Evolutionary conservation across 2,329 filamentous ascomycete species (phyloP).

Genomic region (Alternaria alternata): DNA sequence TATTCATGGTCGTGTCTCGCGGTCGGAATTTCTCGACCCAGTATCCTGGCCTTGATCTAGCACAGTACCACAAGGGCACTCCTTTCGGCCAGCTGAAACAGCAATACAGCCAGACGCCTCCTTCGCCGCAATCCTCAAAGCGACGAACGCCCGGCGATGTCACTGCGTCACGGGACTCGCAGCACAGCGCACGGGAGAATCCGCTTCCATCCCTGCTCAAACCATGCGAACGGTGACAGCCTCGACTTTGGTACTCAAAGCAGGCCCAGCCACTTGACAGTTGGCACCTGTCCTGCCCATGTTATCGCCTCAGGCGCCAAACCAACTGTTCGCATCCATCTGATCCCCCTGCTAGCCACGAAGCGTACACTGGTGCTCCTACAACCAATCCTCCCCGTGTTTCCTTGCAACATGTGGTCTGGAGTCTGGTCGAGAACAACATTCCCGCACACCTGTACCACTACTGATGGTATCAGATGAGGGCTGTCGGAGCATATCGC

Average conservation of each 20-base stretch:
- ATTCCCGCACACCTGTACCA: constrained; percentile 36
- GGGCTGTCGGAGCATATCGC: constrained; percentile 18
- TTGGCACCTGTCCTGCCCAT: constrained; percentile 23
- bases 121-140: constrained; percentile 20
- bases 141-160: constrained; percentile 15
- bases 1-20: constrained; percentile 32
- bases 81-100: constrained; percentile 44
- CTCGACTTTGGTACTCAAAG: constrained; percentile 26
- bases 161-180: constrained; percentile 36
- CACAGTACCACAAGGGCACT: constrained; percentile 35
- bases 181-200: constrained; percentile 34
- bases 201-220: constrained; percentile 33
- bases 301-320: constrained; percentile 46
- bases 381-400: constrained; percentile 18
- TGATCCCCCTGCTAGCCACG: constrained; percentile 25
- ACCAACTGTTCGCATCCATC: constrained; percentile 48
- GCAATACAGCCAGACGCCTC: constrained; percentile 25
- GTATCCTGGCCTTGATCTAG: constrained; percentile 32
- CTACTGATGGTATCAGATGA: constrained; percentile 40
- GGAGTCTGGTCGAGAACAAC: constrained; percentile 20
- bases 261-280: constrained; percentile 38
- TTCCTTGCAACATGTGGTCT: constrained; percentile 38
- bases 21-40: constrained; percentile 32
- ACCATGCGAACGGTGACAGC: constrained; percentile 48
- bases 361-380: constrained; percentile 9